phyloP scores from a whole-genome alignment of 768 basidiomycete genomes.

The Solioccasus polychromus region DNA sequence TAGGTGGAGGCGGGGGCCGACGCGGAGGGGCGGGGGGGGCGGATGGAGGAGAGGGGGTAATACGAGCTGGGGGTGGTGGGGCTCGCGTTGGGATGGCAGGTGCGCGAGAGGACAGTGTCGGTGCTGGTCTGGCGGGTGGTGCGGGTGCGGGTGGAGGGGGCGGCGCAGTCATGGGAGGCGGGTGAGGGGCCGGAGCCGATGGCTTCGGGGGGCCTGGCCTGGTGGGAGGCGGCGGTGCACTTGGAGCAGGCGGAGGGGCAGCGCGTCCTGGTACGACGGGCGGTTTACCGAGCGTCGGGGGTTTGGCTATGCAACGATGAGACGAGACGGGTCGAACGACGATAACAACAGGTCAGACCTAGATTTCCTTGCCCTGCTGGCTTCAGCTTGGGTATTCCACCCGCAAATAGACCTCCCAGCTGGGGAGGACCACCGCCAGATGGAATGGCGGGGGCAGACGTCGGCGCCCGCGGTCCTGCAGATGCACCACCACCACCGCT shows the following conservation, averaged over 20 bases:
- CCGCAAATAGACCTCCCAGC: constrained; percentile 82
- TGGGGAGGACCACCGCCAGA: constrained; percentile 65
- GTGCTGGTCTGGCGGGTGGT: constrained; percentile 35
- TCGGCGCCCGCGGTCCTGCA: constrained; percentile 29
- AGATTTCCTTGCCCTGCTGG: constrained; percentile 62
- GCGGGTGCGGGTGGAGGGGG: constrained; percentile 31
- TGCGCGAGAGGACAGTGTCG: constrained; percentile 38
- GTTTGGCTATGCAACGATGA: constrained; percentile 46
- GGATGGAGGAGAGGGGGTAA: constrained; percentile 27
- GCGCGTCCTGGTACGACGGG: constrained; percentile 60
- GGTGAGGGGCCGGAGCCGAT: constrained; percentile 27
- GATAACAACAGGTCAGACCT: constrained; percentile 39
- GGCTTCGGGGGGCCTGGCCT: constrained; percentile 31
- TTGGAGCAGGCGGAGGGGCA: constrained; percentile 27
- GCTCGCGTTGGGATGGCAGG: constrained; percentile 43
- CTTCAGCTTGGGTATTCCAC: constrained; percentile 89
- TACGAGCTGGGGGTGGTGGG: constrained; percentile 41
- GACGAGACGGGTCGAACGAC: neutral
- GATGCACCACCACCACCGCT: constrained; percentile 42
- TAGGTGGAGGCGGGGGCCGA: constrained; percentile 32
- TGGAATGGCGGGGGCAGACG: constrained; percentile 15
- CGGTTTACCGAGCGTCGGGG: constrained; percentile 61
- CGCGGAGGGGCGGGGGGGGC: constrained; percentile 23
- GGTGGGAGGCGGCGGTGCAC: constrained; percentile 28
- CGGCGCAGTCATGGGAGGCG: no score